Base-by-base conservation (phyloP, 2,329 filamentous ascomycete species). In the Myriosclerotinia curreyana region DNA sequence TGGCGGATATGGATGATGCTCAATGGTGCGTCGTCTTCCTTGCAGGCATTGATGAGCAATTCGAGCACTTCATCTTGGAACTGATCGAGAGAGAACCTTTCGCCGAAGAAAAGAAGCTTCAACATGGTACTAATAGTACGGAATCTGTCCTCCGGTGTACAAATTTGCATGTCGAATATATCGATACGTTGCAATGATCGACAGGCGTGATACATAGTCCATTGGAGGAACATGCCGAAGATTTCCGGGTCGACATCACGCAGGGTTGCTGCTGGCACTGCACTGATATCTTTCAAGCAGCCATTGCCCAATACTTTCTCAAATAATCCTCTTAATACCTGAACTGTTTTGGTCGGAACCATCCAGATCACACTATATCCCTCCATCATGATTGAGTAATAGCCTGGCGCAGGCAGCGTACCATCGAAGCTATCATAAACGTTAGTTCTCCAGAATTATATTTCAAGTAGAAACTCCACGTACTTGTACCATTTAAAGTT, bases 201-300 rank as follows among this genome's bases (percentile, higher is more conserved):
- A 31, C 2, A 31, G 28, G 28, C 28, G 5, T 31, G 28, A 6
- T 1, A 31, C 2, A 5, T 6, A 36, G 20, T 36, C 50, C 50
- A 52, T 0, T 6, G 0, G 20, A 9, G 11, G 15, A 52, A 36
- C 7, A 52, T 22, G 7, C 28, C 50, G 5, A 52, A 8, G 20
- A n/a, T 4, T 1, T 0, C 5, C 3, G 2, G 2, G 6, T 34
- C 17, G 28, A n/a, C 17, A 1, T 36, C 20, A 20, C 20, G 5
- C 2, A 52, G 7, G 4, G 3, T 22, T 52, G 50, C 50, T 36
- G 50, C 28, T 1, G 50, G 20, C 7, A 15, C 1, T 36, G 11
- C 50, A n/a, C 0, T 15, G 5, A 15, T 8, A 14, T 52, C 50
- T 17, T 22, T 8, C 31, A 52, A 52, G 12, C 28, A 52, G 14